Evolutionary conservation across 2,329 filamentous ascomycete species (phyloP).

Genomic region (Dactylellina leptospora): DNA sequence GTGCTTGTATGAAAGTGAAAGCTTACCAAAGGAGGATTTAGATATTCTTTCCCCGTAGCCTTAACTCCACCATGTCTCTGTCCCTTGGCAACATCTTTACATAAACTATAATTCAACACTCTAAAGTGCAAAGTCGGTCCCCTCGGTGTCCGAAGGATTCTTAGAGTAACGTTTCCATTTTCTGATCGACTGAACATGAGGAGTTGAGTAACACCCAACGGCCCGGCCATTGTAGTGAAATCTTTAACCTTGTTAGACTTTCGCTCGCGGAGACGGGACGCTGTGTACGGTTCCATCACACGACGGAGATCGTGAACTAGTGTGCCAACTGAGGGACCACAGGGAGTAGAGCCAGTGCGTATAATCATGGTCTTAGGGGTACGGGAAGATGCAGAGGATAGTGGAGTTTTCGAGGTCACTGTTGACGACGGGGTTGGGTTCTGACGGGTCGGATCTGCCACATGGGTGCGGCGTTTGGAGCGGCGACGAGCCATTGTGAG

Average conservation of each 20-base stretch:
- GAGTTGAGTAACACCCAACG: slow-evolving; percentile 89
- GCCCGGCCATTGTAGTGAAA: slow-evolving; percentile 94
- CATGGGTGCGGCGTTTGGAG: slow-evolving; percentile 88
- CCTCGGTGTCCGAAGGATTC: slow-evolving; percentile 84
- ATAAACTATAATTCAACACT: slow-evolving; percentile 92
- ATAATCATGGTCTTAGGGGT: slow-evolving; percentile 98
- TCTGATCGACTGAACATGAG: slow-evolving; percentile 91
- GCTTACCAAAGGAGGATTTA: slow-evolving; percentile 78
- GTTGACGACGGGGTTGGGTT: slow-evolving; percentile 61
- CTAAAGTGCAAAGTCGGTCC: slow-evolving; percentile 94
- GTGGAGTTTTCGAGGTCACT: slow-evolving; percentile 65
- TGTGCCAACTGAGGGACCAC: slow-evolving; percentile 89
- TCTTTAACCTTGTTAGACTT: slow-evolving; percentile 87
- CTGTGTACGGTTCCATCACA: slow-evolving; percentile 97
- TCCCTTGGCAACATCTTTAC: slow-evolving; percentile 85
- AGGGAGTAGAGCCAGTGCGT: slow-evolving; percentile 90
- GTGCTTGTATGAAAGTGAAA: too few relatives aligned
- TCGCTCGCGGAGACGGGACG: slow-evolving; percentile 85
- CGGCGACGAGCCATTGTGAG: slow-evolving; percentile 77
- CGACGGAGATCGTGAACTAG: slow-evolving; percentile 87
- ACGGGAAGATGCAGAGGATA: slow-evolving; percentile 70
- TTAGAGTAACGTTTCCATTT: slow-evolving; percentile 89
- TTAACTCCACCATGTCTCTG: slow-evolving; percentile 64
- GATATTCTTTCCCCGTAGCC: slow-evolving; percentile 83
- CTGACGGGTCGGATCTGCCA: slow-evolving; percentile 70